Base-by-base conservation (phyloP, 2,329 filamentous ascomycete species). In the Monosporascus sp. region DNA sequence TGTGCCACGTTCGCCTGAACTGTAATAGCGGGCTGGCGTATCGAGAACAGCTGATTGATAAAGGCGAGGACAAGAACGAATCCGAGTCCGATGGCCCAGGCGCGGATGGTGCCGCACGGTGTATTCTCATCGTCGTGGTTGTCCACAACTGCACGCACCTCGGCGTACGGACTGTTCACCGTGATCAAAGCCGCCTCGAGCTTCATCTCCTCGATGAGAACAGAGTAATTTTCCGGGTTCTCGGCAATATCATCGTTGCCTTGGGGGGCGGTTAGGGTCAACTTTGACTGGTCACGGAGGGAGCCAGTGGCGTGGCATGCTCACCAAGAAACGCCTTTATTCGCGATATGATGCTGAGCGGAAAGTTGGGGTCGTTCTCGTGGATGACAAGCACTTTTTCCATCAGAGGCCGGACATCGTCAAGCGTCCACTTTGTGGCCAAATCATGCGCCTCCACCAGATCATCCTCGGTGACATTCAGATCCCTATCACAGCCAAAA, bases 21-120 rank as follows among this genome's bases (percentile, higher is more conserved):
- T 17, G 68, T 72, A 58, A 84, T 83, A 44, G 73, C 69, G 0
- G 82, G 82, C 56, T 78, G 75, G 9, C 81, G 79, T 54, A 84
- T 77, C 49, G 77, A 78, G 64, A 84, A 83, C 49, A 84, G 74
- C 69, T 82, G 78, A 61, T 84, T 83, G 61, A 78, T 71, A 51
- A 78, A 79, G 45, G 76, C 73, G 36, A 81, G 69, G 26, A 79
- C 57, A 31, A 74, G 68, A 8, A 77, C 73, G 54, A 82, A 83
- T 43, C 73, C 57, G n/a, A 80, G 63, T 17, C 80, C 80, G 34
- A 83, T 78, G 19, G 68, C 62, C 79, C 79, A 82, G 52, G 76
- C 76, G 11, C 80, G 77, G 48, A 83, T 73, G 1, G 81, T 84
- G 19, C 79, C 81, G 53, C 73, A 77, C 4, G 79, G 80, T 5